These are phyloP conservation scores for Pythium plurisporium DNA, from an alignment of 352 stramenopile species.

Conservation along the genomic window DNA sequence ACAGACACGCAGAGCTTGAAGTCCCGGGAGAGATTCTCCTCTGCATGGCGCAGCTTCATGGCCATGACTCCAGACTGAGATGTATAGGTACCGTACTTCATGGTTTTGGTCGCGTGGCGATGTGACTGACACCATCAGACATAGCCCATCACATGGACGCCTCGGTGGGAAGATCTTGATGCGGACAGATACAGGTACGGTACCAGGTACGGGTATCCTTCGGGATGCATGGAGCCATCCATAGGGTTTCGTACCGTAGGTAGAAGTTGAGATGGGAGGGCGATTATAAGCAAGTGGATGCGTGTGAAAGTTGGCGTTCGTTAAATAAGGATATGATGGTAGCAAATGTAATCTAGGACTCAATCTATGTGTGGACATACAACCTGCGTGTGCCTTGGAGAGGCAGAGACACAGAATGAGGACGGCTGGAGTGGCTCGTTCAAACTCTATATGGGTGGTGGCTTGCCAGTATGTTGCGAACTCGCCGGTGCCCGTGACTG, in stretches of 20 bases:
- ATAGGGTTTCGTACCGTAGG: background rate
- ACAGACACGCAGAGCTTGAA: too few relatives aligned
- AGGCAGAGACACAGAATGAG: background rate
- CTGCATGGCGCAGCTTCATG: too few relatives aligned
- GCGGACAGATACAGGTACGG: too few relatives aligned
- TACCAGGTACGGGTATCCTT: too few relatives aligned
- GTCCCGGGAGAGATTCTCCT: too few relatives aligned
- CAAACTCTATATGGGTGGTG: constrained; percentile 5
- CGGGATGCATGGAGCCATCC: too few relatives aligned
- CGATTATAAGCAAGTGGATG: background rate
- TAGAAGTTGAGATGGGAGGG: background rate
- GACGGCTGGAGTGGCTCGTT: background rate
- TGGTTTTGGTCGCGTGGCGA: constrained; percentile 1
- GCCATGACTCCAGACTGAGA: too few relatives aligned
- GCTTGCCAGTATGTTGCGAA: too few relatives aligned
- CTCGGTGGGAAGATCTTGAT: background rate
- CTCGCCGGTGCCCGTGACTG: too few relatives aligned
- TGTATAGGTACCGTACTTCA: too few relatives aligned
- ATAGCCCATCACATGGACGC: background rate
- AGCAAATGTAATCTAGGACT: background rate
- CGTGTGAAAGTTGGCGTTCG: constrained; percentile 5
- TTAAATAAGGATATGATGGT: constrained; percentile 2
- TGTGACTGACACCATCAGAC: background rate
- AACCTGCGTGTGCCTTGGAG: too few relatives aligned
- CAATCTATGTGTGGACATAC: too few relatives aligned